Evolutionary conservation across 495 filamentous ascomycete genomes (phyloP).

Genomic region (Tuber umbilicatum): DNA sequence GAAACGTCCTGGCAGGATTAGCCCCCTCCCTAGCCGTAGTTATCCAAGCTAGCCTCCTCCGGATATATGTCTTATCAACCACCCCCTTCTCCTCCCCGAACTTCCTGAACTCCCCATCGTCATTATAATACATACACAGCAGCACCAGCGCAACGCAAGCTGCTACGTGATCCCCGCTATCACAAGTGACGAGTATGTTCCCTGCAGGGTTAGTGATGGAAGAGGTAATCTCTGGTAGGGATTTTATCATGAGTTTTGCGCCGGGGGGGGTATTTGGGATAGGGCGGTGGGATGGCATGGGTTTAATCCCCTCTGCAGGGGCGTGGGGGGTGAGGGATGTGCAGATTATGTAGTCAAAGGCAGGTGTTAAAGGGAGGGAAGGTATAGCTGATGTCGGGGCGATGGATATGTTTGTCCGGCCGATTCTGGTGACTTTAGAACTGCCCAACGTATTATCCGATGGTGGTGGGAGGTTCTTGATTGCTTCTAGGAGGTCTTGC

Average conservation of each 20-base stretch:
- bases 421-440: background rate
- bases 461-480: background rate
- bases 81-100: conserved; percentile 37
- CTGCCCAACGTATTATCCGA: background rate
- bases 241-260: conserved; percentile 8
- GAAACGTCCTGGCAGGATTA: conserved; percentile 70
- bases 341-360: background rate
- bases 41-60: conserved; percentile 69
- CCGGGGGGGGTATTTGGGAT: conserved; percentile 7
- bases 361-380: background rate
- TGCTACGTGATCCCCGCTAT: conserved; percentile 60
- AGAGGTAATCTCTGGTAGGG: background rate
- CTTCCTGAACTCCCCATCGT: conserved; percentile 41
- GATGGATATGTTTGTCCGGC: background rate
- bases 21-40: conserved; percentile 64
- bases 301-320: background rate
- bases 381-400: background rate
- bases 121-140: conserved; percentile 57
- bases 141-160: conserved; percentile 57
- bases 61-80: conserved; percentile 69
- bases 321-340: background rate
- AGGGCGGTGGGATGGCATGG: conserved; percentile 25
- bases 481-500: conserved; percentile 14
- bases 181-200: conserved; percentile 55
- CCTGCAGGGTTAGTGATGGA: background rate